Evolutionary conservation across 805 yeast genomes (phyloP).

Genomic region (Suhomyces canberraensis): DNA sequence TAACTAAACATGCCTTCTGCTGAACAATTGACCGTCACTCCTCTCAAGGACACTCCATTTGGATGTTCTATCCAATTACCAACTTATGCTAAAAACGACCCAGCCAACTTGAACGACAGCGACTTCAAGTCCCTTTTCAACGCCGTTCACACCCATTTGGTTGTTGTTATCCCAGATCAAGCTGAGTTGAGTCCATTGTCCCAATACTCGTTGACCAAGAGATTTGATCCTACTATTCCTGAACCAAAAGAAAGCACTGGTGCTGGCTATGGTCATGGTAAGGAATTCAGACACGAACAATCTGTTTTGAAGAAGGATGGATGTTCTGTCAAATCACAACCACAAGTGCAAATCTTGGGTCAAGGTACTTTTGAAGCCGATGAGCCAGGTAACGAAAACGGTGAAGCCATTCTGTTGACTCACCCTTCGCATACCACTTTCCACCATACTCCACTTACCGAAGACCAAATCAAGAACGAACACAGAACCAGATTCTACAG

Average conservation of each 20-base stretch:
- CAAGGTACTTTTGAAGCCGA: constrained; percentile 65
- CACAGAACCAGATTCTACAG: constrained; percentile 80
- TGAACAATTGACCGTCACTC: constrained; percentile 29
- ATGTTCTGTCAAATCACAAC: constrained; percentile 71
- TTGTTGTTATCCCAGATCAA: constrained; percentile 72
- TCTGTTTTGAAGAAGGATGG: constrained; percentile 80
- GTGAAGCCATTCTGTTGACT: constrained; percentile 58
- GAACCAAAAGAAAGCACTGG: constrained; percentile 33
- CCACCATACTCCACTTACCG: constrained; percentile 64
- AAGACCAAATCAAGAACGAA: constrained; percentile 56
- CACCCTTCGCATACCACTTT: constrained; percentile 84
- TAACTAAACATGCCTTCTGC: constrained; percentile 8
- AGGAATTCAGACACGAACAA: constrained; percentile 51
- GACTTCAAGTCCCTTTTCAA: constrained; percentile 62
- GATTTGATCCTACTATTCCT: constrained; percentile 69
- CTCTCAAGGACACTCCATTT: constrained; percentile 51
- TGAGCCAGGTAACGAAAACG: constrained; percentile 57
- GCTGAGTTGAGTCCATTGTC: constrained; percentile 66
- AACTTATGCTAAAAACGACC: constrained; percentile 62
- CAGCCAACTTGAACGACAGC: constrained; percentile 58
- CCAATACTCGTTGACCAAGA: constrained; percentile 71
- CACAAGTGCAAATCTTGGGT: constrained; percentile 88
- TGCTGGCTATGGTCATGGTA: constrained; percentile 81
- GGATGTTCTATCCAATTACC: constrained; percentile 74
- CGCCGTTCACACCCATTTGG: constrained; percentile 67